Base-by-base conservation (phyloP, 768 basidiomycete species). In the Rhizopogon salebrosus region DNA sequence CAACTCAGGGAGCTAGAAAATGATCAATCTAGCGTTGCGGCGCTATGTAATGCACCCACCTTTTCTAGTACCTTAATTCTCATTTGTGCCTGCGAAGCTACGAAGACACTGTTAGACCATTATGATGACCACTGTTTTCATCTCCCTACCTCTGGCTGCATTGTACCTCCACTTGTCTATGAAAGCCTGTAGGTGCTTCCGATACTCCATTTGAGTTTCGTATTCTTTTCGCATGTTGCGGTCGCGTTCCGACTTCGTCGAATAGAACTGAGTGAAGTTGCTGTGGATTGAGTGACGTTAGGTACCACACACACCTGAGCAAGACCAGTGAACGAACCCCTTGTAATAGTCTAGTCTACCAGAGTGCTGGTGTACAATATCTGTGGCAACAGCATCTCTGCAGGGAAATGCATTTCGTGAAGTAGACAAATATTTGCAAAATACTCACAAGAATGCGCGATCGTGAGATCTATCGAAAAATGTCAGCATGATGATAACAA, bases 151-250 rank as follows among this genome's bases (percentile, higher is more conserved):
- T 61, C 95, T 80, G 67, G 95, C 95, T 53, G 94, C 94, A 60
- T 98, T 98, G 70, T 98, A 98, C 61, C 95, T 79, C 97, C 97
- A 99, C 49, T 93, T 79, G 62, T 98, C 97, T 60, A 99, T 98
- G 74, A 97, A 99, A 0, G 95, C 94, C 66, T 98, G 95, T 27
- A 98, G 72, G 73, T 97, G 92, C 62, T 89, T 89, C 51, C 97
- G 81, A 66, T 98, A 98, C 9, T 89, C 87, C 81, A 97, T 85
- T 70, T 99, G 97, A 0, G 92, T 77, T 31, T 98, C 95, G 69
- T 98, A 99, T 68, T 98, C 95, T 70, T 93, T 94, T 38, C 83
- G 83, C 69, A 95, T 72, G 63, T 94, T 94, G 54, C 85, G 84
- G 60, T 93, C 89, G 24, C 97, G 87, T 64, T 98, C 97, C 4